Evolutionary conservation across 305 asterid genomes (phyloP).

Genomic region (Lippia alba): DNA sequence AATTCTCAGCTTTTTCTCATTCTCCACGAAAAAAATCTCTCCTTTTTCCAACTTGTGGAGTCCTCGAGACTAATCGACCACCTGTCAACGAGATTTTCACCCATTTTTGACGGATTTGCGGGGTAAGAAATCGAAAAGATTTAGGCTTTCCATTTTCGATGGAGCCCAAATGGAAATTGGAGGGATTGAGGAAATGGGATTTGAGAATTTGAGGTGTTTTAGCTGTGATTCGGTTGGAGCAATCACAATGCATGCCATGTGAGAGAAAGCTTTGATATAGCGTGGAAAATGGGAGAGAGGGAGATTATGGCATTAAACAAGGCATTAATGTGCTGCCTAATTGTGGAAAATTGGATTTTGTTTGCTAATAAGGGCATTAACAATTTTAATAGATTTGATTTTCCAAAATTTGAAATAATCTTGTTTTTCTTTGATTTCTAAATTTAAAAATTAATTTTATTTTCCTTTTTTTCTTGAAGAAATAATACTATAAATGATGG

Average conservation of each 20-base stretch:
- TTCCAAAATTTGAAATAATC: too few relatives aligned
- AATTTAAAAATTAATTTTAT: too few relatives aligned
- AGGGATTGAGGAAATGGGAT: neutral
- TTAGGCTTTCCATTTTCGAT: slow-evolving; percentile 19
- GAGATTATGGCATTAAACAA: neutral
- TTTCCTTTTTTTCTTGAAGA: too few relatives aligned
- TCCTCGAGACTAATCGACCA: slow-evolving; percentile 23
- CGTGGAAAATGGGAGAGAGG: neutral
- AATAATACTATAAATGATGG: too few relatives aligned
- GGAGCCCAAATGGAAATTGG: neutral
- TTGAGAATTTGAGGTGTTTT: slow-evolving; percentile 8
- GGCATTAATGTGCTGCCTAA: neutral
- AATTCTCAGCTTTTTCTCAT: slow-evolving; percentile 23
- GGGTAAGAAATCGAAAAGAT: neutral
- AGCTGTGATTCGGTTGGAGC: slow-evolving; percentile 24
- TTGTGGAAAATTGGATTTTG: neutral
- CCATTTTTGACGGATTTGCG: slow-evolving; percentile 23
- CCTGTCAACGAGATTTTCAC: slow-evolving; percentile 26
- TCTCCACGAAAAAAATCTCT: slow-evolving; percentile 6
- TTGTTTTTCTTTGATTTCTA: too few relatives aligned
- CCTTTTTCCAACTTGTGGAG: slow-evolving; percentile 28
- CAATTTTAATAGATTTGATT: neutral
- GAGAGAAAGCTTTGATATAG: neutral
- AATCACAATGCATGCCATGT: slow-evolving; percentile 28
- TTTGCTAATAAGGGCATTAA: neutral